Evolutionary conservation across 495 filamentous ascomycete genomes (phyloP).

Genomic region (Podospora pseudoanserina): DNA sequence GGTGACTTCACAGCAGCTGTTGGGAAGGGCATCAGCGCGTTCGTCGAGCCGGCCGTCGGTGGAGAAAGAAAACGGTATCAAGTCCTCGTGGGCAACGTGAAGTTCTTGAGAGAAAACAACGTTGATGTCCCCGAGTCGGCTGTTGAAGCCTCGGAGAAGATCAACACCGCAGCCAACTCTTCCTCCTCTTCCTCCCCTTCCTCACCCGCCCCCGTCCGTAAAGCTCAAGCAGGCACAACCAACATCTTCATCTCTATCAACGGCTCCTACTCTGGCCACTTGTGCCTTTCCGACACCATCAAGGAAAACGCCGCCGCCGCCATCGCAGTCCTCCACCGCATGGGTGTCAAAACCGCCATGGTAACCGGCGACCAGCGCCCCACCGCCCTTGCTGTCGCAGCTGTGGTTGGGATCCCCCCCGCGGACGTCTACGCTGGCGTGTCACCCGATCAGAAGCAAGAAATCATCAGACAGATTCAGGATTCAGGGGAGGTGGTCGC

Average conservation of each 20-base stretch:
- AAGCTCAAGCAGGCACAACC: slow-evolving; percentile 63
- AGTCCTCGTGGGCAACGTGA: slow-evolving; percentile 78
- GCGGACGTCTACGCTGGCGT: slow-evolving; percentile 76
- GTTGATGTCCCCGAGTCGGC: slow-evolving; percentile 63
- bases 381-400: slow-evolving; percentile 77
- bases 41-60: slow-evolving; percentile 69
- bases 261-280: slow-evolving; percentile 68
- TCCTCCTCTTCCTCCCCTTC: slow-evolving; percentile 29
- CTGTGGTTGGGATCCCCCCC: slow-evolving; percentile 72
- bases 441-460: slow-evolving; percentile 82
- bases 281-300: slow-evolving; percentile 83
- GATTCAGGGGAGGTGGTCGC: slow-evolving; percentile 69
- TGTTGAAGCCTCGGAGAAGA: slow-evolving; percentile 51
- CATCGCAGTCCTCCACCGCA: slow-evolving; percentile 74
- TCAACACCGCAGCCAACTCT: slow-evolving; percentile 45
- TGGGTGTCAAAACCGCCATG: slow-evolving; percentile 83
- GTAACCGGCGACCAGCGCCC: slow-evolving; percentile 89
- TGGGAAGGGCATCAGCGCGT: slow-evolving; percentile 79
- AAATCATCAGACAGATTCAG: slow-evolving; percentile 76
- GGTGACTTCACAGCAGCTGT: slow-evolving; percentile 81
- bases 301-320: slow-evolving; percentile 82
- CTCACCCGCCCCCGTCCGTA: background rate
- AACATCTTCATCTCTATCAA: slow-evolving; percentile 90
- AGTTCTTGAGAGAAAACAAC: slow-evolving; percentile 66
- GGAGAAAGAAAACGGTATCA: slow-evolving; percentile 65